These are phyloP conservation scores for Saccharomycopsis hybrid DNA, from an alignment of 1,139 yeast species.

Conservation along the genomic window DNA sequence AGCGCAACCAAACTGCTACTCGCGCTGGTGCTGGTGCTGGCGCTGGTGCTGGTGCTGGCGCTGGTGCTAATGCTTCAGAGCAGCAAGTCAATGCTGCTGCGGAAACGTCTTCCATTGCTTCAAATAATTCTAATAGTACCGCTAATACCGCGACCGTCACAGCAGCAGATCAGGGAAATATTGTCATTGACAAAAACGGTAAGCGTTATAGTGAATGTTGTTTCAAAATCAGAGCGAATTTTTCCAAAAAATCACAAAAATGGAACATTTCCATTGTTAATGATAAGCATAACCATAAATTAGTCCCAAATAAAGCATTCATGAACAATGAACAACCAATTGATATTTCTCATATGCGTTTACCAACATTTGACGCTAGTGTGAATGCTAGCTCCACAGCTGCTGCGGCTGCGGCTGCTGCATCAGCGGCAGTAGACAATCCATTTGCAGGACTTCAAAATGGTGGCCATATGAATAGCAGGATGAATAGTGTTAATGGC, in stretches of 20 bases:
- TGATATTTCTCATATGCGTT: slow-evolving; percentile 8
- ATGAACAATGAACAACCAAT: slow-evolving; percentile 3
- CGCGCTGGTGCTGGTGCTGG: too few species aligned
- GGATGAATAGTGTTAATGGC: too few species aligned
- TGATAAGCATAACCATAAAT: slow-evolving; percentile 33
- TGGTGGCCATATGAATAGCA: too few species aligned
- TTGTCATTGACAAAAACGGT: neutral
- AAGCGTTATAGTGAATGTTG: slow-evolving; percentile 32
- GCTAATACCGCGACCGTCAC: neutral
- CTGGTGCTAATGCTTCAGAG: too few species aligned
- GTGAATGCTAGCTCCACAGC: neutral
- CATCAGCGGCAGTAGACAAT: slow-evolving; percentile 2
- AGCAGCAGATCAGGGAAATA: too few species aligned
- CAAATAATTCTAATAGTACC: neutral
- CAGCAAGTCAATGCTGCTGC: too few species aligned
- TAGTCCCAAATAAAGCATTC: slow-evolving; percentile 10
- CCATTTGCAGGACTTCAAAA: too few species aligned
- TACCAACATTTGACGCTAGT: neutral
- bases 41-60: too few species aligned
- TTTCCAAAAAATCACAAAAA: slow-evolving; percentile 34
- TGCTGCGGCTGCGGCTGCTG: slow-evolving; percentile 9
- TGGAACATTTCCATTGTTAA: slow-evolving; percentile 49
- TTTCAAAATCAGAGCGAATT: slow-evolving; percentile 48
- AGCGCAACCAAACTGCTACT: too few species aligned
- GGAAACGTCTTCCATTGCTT: neutral